Evolutionary conservation across 331 rosid species (phyloP).

Genomic region (Cydonia oblonga): DNA sequence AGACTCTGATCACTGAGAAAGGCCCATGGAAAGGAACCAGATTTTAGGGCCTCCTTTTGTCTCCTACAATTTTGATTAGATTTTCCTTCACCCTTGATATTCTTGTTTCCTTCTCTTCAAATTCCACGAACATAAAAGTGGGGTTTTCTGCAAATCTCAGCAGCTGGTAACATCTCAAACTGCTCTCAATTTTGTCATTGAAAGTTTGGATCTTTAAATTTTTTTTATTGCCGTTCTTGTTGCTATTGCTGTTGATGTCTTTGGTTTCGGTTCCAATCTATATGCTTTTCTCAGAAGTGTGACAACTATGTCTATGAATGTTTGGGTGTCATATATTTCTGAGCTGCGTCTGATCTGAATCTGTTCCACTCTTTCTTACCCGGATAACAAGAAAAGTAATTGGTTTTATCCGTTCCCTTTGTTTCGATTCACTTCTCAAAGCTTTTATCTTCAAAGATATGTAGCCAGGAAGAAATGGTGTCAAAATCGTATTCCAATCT

Average conservation of each 20-base stretch:
- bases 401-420: conserved; percentile 9
- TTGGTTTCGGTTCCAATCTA: background rate
- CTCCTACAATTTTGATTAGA: background rate
- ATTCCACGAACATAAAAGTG: background rate
- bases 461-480: conserved; percentile 24
- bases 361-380: conserved; percentile 20
- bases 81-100: background rate
- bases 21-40: conserved; percentile 15
- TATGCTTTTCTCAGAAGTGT: background rate
- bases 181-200: background rate
- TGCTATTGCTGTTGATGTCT: background rate
- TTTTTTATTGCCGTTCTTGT: no score
- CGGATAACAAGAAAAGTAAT: conserved; percentile 14
- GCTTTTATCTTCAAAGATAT: conserved; percentile 13
- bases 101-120: background rate
- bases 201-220: background rate
- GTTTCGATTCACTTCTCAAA: conserved; percentile 25
- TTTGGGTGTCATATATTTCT: conserved; percentile 17
- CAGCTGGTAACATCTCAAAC: conserved; percentile 15
- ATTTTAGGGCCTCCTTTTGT: background rate
- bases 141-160: conserved; percentile 10
- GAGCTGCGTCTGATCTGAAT: conserved; percentile 33
- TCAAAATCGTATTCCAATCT: conserved; percentile 70
- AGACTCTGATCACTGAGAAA: conserved; percentile 2
- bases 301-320: conserved; percentile 18